Percentiles rank a stretch among this genome's conserved stretches.
These are phyloP conservation scores for Sistotremastrum niveocremeum DNA, from an alignment of 768 basidiomycete species.

Conservation along the genomic window DNA sequence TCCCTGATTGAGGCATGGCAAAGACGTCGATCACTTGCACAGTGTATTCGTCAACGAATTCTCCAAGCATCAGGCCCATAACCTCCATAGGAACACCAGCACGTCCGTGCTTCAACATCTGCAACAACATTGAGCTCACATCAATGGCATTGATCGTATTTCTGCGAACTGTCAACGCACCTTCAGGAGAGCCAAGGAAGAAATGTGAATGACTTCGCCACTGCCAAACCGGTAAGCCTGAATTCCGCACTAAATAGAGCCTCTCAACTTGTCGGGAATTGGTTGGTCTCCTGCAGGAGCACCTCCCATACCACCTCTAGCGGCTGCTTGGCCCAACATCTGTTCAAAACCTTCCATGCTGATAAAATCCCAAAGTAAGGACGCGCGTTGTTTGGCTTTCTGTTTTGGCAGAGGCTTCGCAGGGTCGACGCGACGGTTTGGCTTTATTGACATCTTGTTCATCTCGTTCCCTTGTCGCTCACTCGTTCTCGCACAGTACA, in stretches of 20 bases:
- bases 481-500: no score
- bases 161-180: constrained; percentile 26
- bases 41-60: constrained; percentile 96
- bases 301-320: constrained; percentile 5
- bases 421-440: no score
- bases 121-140: neutral
- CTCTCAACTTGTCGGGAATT: constrained; percentile 63
- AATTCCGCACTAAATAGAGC: neutral
- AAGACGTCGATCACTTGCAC: constrained; percentile 94
- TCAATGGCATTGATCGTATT: neutral
- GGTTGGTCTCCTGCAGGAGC: constrained; percentile 31
- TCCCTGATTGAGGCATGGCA: constrained; percentile 97
- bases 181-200: constrained; percentile 92
- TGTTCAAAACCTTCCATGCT: no score
- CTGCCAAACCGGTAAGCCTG: constrained; percentile 22
- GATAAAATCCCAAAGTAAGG: no score
- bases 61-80: constrained; percentile 96
- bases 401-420: no score
- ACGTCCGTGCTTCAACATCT: constrained; percentile 99
- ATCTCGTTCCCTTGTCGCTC: no score
- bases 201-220: constrained; percentile 94
- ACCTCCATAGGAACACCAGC: constrained; percentile 99
- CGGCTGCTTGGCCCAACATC: no score
- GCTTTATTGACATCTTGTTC: no score
- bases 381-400: constrained; percentile 19